Evolutionary conservation across 495 filamentous ascomycete genomes (phyloP).

Genomic region (Aspergillus nanangensis): DNA sequence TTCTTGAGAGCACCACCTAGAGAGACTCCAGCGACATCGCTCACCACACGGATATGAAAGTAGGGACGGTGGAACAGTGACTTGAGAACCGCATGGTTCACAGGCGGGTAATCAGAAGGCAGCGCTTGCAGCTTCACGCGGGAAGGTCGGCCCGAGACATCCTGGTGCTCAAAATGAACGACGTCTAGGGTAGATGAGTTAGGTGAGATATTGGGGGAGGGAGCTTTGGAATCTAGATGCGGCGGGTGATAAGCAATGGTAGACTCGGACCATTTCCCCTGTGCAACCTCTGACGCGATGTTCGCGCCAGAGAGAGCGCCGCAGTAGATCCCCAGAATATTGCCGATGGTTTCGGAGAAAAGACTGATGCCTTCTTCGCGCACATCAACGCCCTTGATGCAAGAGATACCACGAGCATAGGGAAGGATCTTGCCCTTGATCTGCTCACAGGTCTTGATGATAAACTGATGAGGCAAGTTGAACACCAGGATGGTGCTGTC

Average conservation of each 20-base stretch:
- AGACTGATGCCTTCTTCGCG: constrained; percentile 73
- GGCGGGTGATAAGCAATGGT: constrained; percentile 96
- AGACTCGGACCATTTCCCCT: constrained; percentile 94
- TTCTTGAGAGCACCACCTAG: constrained; percentile 97
- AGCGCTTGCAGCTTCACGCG: constrained; percentile 66
- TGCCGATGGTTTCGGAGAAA: constrained; percentile 93
- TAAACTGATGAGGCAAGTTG: constrained; percentile 98
- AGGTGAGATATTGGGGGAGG: constrained; percentile 56
- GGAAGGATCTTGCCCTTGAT: constrained; percentile 86
- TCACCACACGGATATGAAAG: constrained; percentile 91
- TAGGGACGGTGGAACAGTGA: constrained; percentile 93
- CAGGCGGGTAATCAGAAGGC: constrained; percentile 72
- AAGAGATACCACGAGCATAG: constrained; percentile 89
- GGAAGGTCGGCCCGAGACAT: constrained; percentile 55
- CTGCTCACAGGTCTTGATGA: constrained; percentile 77
- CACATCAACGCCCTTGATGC: constrained; percentile 97
- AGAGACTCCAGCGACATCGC: constrained; percentile 91
- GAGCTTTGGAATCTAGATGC: constrained; percentile 67
- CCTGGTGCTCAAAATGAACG: constrained; percentile 59
- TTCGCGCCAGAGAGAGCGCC: constrained; percentile 95
- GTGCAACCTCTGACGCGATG: constrained; percentile 91
- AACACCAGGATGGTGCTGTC: constrained; percentile 87
- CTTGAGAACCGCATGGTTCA: constrained; percentile 75
- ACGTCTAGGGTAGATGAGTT: constrained; percentile 56
- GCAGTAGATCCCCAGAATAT: constrained; percentile 89